Evolutionary conservation across 495 filamentous ascomycete species (phyloP).

Genomic region (Talaromyces stipitatus): DNA sequence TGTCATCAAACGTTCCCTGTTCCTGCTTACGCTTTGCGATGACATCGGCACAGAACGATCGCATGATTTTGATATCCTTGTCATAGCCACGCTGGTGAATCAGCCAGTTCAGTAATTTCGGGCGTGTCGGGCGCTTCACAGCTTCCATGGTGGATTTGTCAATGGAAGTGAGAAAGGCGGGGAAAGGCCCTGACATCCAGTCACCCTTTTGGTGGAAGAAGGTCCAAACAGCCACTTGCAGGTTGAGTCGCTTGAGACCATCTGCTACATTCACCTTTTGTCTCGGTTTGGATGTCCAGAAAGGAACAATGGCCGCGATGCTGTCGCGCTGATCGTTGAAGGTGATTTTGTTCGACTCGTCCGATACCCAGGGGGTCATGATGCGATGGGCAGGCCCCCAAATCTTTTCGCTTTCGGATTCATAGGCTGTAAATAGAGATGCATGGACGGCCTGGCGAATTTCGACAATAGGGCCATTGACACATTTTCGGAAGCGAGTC

Average conservation of each 20-base stretch:
- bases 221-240: conserved; percentile 60
- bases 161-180: conserved; percentile 29
- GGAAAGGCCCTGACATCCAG: conserved; percentile 18
- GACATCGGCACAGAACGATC: conserved; percentile 47
- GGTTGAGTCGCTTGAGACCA: conserved; percentile 61
- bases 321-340: conserved; percentile 21
- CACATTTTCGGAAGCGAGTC: conserved; percentile 58
- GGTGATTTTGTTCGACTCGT: conserved; percentile 21
- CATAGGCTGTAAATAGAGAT: conserved; percentile 66
- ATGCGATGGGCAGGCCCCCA: conserved; percentile 75
- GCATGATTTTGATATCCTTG: conserved; percentile 47
- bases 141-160: conserved; percentile 33
- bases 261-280: conserved; percentile 26
- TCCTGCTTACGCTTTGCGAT: conserved; percentile 46
- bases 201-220: conserved; percentile 32
- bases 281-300: conserved; percentile 15
- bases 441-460: conserved; percentile 57
- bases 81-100: conserved; percentile 40
- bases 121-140: conserved; percentile 32
- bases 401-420: conserved; percentile 42
- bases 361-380: conserved; percentile 33
- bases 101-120: conserved; percentile 27
- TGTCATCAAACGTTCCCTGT: conserved; percentile 50
- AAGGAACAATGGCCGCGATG: conserved; percentile 18
- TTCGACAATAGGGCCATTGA: conserved; percentile 49